phyloP scores from a whole-genome alignment of 495 filamentous ascomycete genomes.

The Daldinia childiae region DNA sequence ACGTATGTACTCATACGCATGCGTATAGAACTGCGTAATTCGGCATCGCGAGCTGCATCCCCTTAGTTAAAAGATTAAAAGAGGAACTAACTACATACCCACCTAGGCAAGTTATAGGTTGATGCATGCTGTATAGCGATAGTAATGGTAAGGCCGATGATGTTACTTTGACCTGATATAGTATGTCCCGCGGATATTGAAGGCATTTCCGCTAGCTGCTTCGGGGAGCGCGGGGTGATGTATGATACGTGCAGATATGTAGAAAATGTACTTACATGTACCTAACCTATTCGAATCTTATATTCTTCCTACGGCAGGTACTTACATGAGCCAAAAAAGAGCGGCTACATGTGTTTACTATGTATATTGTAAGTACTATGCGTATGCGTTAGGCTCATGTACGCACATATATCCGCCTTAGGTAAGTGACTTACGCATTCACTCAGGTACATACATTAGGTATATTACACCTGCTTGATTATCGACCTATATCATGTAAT shows the following conservation, averaged over 20 bases:
- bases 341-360: too few species aligned
- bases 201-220: slow-evolving; percentile 23
- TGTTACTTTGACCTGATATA: slow-evolving; percentile 9
- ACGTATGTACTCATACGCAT: slow-evolving; percentile 19
- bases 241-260: background rate
- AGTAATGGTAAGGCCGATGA: slow-evolving; percentile 23
- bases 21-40: slow-evolving; percentile 1
- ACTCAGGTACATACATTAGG: slow-evolving; percentile 1
- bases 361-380: background rate
- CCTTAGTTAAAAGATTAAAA: slow-evolving; percentile 5
- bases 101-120: slow-evolving; percentile 30
- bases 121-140: slow-evolving; percentile 13
- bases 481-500: slow-evolving; percentile 13
- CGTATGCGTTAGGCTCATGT: background rate
- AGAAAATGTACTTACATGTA: background rate
- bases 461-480: slow-evolving; percentile 22
- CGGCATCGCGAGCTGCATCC: slow-evolving; percentile 17
- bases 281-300: background rate
- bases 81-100: slow-evolving; percentile 11
- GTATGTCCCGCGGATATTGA: slow-evolving; percentile 37
- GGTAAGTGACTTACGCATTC: slow-evolving; percentile 9
- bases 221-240: slow-evolving; percentile 33
- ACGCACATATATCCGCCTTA: slow-evolving; percentile 3
- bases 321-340: too few species aligned
- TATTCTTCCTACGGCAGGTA: too few species aligned